A percentile compares a stretch with the other conserved stretches of the same genome.
Conservation (phyloP, 345 rosid genomes). For the Eucalyptus sp. region DNA sequence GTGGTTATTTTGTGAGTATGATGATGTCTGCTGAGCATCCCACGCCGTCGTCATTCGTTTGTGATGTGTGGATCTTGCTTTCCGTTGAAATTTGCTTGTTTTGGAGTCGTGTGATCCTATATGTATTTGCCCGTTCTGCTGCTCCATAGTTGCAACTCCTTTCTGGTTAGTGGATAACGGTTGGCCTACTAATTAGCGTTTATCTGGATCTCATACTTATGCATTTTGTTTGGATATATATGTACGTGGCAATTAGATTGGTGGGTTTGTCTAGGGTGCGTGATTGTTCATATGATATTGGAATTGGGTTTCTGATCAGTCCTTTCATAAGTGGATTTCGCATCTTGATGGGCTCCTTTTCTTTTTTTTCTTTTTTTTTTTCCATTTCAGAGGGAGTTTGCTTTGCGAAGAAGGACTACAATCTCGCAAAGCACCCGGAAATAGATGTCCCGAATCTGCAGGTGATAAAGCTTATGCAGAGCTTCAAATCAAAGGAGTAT, state of each 20-base stretch:
- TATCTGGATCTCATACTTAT: not conserved
- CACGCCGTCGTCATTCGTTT: not conserved
- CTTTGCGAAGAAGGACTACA: constrained; percentile 75
- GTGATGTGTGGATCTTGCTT: not conserved
- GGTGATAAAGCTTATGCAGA: constrained; percentile 89
- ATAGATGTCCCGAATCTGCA: constrained; percentile 72
- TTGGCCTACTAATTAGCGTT: not conserved
- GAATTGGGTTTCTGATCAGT: not conserved
- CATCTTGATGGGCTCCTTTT: not conserved
- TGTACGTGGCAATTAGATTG: not conserved
- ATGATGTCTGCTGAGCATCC: not conserved
- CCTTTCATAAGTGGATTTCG: not conserved
- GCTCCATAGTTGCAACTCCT: not conserved
- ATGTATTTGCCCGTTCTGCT: not conserved
- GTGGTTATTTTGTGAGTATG: not conserved
- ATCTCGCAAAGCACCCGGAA: constrained; percentile 66
- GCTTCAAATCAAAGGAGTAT: constrained; percentile 86
- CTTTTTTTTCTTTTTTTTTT: not conserved
- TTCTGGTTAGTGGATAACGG: not conserved
- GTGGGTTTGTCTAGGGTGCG: not conserved
- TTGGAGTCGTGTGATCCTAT: not conserved
- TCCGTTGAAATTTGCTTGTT: not conserved
- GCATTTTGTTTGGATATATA: not conserved
- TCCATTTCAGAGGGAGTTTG: constrained; percentile 60
- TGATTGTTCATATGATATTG: not conserved